A percentile compares a stretch with the other conserved stretches of the same genome.
phyloP scores from a whole-genome alignment of 129 eudicot genomes.

The Saposhnikovia divaricata region DNA sequence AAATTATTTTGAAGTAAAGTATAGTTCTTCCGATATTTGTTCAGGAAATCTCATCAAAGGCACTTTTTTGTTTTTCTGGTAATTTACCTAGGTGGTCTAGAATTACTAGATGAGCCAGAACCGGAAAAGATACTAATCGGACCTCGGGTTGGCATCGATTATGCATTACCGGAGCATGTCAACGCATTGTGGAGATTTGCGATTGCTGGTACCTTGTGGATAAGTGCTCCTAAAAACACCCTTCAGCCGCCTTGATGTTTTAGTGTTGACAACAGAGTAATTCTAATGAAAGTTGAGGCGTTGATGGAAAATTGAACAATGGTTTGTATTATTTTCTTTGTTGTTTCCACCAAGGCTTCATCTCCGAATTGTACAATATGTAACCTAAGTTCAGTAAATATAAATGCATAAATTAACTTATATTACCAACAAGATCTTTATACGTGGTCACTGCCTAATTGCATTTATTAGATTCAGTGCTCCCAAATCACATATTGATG shows the following conservation, averaged over 20 bases:
- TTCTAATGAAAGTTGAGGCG: background rate
- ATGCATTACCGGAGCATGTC: constrained; percentile 69
- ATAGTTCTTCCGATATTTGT: background rate
- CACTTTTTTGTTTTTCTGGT: background rate
- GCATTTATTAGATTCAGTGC: background rate
- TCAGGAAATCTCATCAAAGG: background rate
- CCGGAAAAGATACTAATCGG: constrained; percentile 64
- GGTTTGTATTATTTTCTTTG: background rate
- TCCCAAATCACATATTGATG: background rate
- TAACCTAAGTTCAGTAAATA: background rate
- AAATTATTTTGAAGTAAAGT: background rate
- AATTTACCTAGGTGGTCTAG: constrained; percentile 59
- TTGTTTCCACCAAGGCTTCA: background rate
- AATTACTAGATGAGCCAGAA: constrained; percentile 76
- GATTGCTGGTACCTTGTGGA: constrained; percentile 71
- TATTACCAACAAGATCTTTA: background rate
- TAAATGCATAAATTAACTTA: background rate
- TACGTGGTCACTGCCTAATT: background rate
- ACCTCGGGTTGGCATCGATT: constrained; percentile 85
- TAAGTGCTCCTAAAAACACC: constrained; percentile 87
- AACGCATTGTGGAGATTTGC: constrained; percentile 89
- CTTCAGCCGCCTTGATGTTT: constrained; percentile 39
- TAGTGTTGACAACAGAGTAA: background rate
- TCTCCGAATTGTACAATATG: background rate
- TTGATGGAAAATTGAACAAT: background rate